Evolutionary conservation across 345 rosid genomes (phyloP), one percentile per base, ranked within the genome.

Genomic region (Lepidium didymum): DNA sequence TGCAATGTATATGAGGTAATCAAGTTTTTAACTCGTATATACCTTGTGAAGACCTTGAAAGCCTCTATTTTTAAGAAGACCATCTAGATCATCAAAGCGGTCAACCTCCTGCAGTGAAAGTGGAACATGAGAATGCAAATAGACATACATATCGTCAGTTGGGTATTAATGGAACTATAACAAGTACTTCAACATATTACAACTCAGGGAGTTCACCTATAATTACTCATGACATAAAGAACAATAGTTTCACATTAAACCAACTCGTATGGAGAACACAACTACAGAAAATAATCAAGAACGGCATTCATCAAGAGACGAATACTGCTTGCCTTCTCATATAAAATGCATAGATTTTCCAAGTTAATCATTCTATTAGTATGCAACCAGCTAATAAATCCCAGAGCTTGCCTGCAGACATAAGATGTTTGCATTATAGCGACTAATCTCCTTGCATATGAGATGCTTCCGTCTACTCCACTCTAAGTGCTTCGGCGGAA

Each of bases 41-140:
- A 92, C 98, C 96, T 86, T 84, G 80, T 80, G 85, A 72, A 85
- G 79, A 62, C 98, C 96, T 73, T 57, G 76, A 73, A 84, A 92
- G 44, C 96, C 95, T 75, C 82, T 80, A 57, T 73, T 62, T 40
- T 56, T 77, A 69, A 92, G 88, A 72, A 71, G 73, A 58, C 38
- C 43, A 46, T 82, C 78, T 43, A 92, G 65, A 72, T 83, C 91
- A 70, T 77, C 68, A 78, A 84, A 90, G 16, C 79, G 88, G 62
- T 84, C 93, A 72, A 87, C 88, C 78, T 89, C 92, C 90, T 89
- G 83, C 78, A 73, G 18, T 49, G 44, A 11, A 56, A 19, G 27
- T 37, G 49, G 46, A 63, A 60, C 14, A 38, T 67, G 49, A 62
- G 55, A 62, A 53, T 21, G 29, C 16, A 62, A 65, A 52, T 34